Evolutionary conservation across 2,329 filamentous ascomycete species (phyloP), one percentile per base, ranked within the genome.

Genomic region (Alternaria brassicicola): DNA sequence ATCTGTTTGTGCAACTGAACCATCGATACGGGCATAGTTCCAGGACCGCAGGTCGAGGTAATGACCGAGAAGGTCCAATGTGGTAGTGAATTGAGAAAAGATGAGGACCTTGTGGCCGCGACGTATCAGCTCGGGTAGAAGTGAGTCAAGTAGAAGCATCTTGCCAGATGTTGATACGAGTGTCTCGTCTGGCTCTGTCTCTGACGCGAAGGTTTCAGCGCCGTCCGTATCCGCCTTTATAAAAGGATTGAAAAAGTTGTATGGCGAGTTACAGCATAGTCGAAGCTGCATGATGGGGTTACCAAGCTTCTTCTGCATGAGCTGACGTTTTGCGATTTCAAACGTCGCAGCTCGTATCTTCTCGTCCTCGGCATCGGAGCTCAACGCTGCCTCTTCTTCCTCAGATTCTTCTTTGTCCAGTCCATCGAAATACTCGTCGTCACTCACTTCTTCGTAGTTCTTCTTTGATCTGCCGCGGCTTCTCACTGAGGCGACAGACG

Each of bases 171-270:
- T 87, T 0, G 90, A 94, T 31, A 99, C 86, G 6, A 99, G 85
- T 1, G 85, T 89, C 71, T 96, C 90, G 69, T 98, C 93, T 0
- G 85, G 80, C 0, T 84, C 76, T 6, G 79, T 79, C n/a, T 82
- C 80, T 1, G 85, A 84, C 0, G 76, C 75, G 42, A 72, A 73
- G 0, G 72, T 75, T 35, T 78, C 74, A 1, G 84, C 82, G 6
- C 65, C 72, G 10, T 82, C 81, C 0, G 85, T 83, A 86, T 80
- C 78, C n/a, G 72, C 70, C 23, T 68, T 64, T 15, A 76, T 64
- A 64, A 94, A 98, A 0, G 95, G 94, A 73, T 93, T 96, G 78
- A 96, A 98, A 76, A 99, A 98, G 73, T 97, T 96, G 78, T 97
- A 93, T 0, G 95, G 95, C 0, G 88, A 92, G 76, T 99, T 97